phyloP scores from a whole-genome alignment of 805 yeast species.

The Candida sakaeoensis region DNA sequence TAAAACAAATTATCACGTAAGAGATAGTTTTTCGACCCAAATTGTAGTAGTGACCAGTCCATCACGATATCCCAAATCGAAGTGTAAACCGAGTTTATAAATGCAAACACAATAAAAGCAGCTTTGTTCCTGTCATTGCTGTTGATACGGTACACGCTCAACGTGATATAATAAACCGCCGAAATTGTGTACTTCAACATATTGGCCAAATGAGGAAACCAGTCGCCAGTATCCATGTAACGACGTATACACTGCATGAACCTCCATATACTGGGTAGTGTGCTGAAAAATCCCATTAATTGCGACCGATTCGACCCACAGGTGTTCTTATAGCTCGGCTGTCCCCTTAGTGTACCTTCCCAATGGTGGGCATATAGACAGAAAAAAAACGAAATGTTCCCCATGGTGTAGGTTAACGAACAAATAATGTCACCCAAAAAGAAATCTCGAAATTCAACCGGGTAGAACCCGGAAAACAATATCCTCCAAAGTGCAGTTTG shows the following conservation, averaged over 20 bases:
- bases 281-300: constrained; percentile 74
- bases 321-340: constrained; percentile 28
- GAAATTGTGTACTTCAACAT: constrained; percentile 72
- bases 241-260: constrained; percentile 87
- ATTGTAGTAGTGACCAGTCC: constrained; percentile 92
- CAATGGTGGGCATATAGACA: constrained; percentile 77
- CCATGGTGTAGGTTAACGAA: constrained; percentile 82
- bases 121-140: constrained; percentile 40
- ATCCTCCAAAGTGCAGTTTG: constrained; percentile 68
- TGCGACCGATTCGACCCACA: constrained; percentile 83
- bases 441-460: constrained; percentile 94
- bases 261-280: constrained; percentile 89
- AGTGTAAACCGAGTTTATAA: constrained; percentile 65
- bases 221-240: constrained; percentile 87
- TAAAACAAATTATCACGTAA: constrained; percentile 72
- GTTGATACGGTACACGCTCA: constrained; percentile 77
- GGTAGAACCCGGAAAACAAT: constrained; percentile 77
- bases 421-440: constrained; percentile 89
- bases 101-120: constrained; percentile 69
- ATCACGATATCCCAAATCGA: constrained; percentile 85
- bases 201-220: constrained; percentile 95
- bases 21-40: constrained; percentile 50
- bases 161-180: constrained; percentile 61
- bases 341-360: constrained; percentile 47
- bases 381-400: constrained; percentile 80